Evolutionary conservation across 1,284 basidiomycete species (phyloP), one percentile per base, ranked within the genome.

Genomic region (Quambalaria eucalypti): DNA sequence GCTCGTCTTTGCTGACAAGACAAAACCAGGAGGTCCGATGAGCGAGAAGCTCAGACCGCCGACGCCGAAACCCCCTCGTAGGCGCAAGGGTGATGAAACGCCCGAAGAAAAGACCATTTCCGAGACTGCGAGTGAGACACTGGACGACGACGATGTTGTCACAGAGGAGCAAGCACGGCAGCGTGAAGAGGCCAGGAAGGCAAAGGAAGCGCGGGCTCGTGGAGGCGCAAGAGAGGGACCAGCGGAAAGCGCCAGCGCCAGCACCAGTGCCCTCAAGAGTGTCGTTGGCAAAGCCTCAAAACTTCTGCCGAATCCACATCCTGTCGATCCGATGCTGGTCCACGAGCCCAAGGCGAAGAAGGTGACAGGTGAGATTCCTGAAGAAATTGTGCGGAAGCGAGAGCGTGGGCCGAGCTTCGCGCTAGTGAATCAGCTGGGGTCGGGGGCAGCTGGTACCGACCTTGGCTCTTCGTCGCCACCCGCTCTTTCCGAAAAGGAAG

Each of bases 301-400:
- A 2, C 42, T 69, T 8, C 54, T 69, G 7, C 67, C 67, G 6
- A 69, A 69, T 21, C 67, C 67, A n/a, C 63, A 69, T 38, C 46
- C 51, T 26, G 55, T 69, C 29, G 66, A 69, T 54, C 65, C 65
- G 1, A 57, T 68, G 57, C 54, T 68, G 33, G 56, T 55, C 16
- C 57, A 68, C 50, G 57, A 68, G 28, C 54, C 52, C 10, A 55
- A 58, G 19, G 65, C 61, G 7, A 48, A 53, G 29, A 54, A 48
- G 16, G 56, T 65, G 54, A 57, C 39, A 40, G 60, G 9, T 23
- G 59, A 29, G 60, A 56, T 21, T 56, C 63, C 2, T 30, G 62
- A 10, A 23, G 54, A 23, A 25, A 52, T 30, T 28, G 31, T 38
- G 21, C 40, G 28, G 16, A 16, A 25, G 28, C 46, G 23, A 28